Conservation (phyloP, 2,329 filamentous ascomycete species). For the Samsoniella hepiali region DNA sequence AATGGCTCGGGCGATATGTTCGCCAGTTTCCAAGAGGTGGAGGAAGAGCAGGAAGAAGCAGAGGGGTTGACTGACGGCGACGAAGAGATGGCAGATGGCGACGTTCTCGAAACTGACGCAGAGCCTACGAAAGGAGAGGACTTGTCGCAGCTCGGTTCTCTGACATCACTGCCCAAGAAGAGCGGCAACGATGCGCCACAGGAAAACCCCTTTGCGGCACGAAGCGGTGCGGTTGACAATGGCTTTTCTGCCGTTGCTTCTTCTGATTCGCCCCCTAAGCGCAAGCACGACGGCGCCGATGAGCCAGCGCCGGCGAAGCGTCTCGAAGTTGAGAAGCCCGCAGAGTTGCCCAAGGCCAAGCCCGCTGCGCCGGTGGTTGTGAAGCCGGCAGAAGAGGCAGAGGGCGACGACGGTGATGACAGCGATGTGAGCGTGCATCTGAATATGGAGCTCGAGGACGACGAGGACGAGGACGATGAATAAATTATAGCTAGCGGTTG, state of each 20-base stretch:
- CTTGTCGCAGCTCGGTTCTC: not conserved
- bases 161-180: constrained; percentile 10
- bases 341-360: constrained; percentile 23
- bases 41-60: constrained; percentile 35
- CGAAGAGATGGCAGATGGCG: constrained; percentile 24
- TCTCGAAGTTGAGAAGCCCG: constrained; percentile 37
- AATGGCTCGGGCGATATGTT: constrained; percentile 28
- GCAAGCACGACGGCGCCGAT: constrained; percentile 39
- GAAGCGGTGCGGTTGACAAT: constrained; percentile 22
- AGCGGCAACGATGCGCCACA: constrained; percentile 14
- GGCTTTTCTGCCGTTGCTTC: constrained; percentile 17
- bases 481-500: not conserved
- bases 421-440: constrained; percentile 56
- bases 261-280: constrained; percentile 33
- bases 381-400: constrained; percentile 25
- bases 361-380: constrained; percentile 20
- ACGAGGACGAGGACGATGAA: constrained; percentile 38
- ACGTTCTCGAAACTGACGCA: not conserved
- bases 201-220: constrained; percentile 36
- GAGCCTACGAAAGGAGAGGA: not conserved
- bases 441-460: constrained; percentile 57
- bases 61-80: constrained; percentile 35
- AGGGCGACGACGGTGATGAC: constrained; percentile 42
- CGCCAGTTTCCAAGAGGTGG: constrained; percentile 35
- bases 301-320: constrained; percentile 36